Evolutionary conservation across 2,329 filamentous ascomycete species (phyloP), one percentile per base, ranked within the genome.

Genomic region (Aspergillus sp.): DNA sequence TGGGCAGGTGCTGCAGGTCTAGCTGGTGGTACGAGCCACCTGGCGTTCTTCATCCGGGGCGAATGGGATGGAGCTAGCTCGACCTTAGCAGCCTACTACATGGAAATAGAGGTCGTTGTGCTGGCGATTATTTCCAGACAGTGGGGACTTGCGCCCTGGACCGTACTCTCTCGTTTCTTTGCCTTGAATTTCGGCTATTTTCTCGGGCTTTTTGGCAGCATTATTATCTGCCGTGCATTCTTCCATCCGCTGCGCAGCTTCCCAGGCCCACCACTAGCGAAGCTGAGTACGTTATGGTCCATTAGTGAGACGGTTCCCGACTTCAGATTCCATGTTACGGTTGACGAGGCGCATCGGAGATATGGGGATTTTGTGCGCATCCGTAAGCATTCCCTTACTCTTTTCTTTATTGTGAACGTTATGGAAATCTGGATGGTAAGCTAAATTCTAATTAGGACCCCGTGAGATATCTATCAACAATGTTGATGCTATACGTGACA

Each of bases 221-320:
- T 53, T 8, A n/a, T 8, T 34, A 12, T 54, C 9, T 58, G 58
- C 44, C 58, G 56, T 55, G 15, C 56, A 0, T 61, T 57, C 20
- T 53, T 62, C 17, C 59, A 62, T 34, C 51, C 56, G 36, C 47
- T 62, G 22, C 59, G 57, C 22, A 59, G 45, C 2, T 62, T 62
- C 36, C 59, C 51, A 5, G 57, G 54, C 13, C 61, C 57, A 6
- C 43, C 15, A 3, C 5, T 26, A n/a, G 42, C 43, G 18, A 47
- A 30, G 20, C 34, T 47, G 7, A 53, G 38, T 30, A 13, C 42
- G 24, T 5, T 48, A 22, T 54, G 42, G 51, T 47, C 51, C 12
- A n/a, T 43, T 7, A 38, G 18, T 8, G 26, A 22, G 32, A 34
- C 42, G 15, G 32, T n/a, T 9, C 32, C 3, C 5, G 12, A 41